Percentiles rank a stretch among this genome's conserved stretches.
phyloP scores from a whole-genome alignment of 306 rosid genomes.

The Glycine tomentella region DNA sequence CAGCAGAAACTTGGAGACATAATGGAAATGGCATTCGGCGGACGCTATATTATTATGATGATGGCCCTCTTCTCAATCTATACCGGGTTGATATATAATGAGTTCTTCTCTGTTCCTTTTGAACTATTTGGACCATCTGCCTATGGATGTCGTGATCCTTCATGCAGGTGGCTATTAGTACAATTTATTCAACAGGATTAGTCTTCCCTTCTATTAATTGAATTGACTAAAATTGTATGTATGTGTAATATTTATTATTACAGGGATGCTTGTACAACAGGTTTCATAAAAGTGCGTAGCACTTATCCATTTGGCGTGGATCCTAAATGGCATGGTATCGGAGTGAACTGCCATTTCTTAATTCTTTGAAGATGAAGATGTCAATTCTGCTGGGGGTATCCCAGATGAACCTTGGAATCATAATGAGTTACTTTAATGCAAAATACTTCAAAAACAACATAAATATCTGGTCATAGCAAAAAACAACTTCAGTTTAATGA shows the following conservation, averaged over 20 bases:
- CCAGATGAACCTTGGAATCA: conserved; percentile 97
- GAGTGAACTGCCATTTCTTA: conserved; percentile 94
- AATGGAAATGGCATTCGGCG: conserved; percentile 82
- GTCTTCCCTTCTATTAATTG: conserved; percentile 19
- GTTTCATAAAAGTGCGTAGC: conserved; percentile 76
- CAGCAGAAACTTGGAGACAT: conserved; percentile 89
- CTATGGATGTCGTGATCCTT: conserved; percentile 69
- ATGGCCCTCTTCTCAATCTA: conserved; percentile 87
- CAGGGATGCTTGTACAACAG: conserved; percentile 74
- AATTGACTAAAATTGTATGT: not conserved
- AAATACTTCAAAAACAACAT: conserved; percentile 64
- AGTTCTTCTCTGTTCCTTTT: conserved; percentile 87
- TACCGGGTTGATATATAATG: conserved; percentile 85
- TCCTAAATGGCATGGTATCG: conserved; percentile 96
- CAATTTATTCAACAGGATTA: conserved; percentile 19
- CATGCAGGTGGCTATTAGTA: conserved; percentile 69
- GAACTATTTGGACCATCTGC: conserved; percentile 79
- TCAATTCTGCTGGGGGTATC: conserved; percentile 92
- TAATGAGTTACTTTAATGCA: conserved; percentile 83
- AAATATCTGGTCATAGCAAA: conserved; percentile 64
- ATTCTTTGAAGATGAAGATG: conserved; percentile 98
- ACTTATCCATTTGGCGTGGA: conserved; percentile 97
- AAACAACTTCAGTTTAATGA: conserved; percentile 19
- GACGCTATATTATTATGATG: conserved; percentile 77
- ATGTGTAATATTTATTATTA: conserved; percentile 12